Evolutionary conservation across 75 land plant genomes (phyloP).

Genomic region (Picea sitchensis): DNA sequence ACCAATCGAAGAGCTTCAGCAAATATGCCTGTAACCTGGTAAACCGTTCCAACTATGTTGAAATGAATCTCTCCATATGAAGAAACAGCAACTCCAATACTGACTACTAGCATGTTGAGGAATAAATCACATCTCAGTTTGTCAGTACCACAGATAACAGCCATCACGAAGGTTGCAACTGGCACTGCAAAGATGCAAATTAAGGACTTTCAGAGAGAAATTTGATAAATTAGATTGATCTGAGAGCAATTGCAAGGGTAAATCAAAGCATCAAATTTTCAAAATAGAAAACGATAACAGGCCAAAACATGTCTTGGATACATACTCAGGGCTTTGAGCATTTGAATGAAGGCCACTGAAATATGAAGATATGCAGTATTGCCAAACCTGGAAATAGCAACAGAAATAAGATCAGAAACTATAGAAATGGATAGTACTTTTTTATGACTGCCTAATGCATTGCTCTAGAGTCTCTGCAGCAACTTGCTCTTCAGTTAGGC

Average conservation of each 20-base stretch:
- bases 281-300: not conserved
- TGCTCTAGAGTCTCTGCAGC: not conserved
- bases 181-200: slow-evolving; percentile 63
- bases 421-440: not conserved
- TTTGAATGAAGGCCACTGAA: slow-evolving; percentile 95
- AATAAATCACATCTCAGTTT: slow-evolving; percentile 78
- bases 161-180: slow-evolving; percentile 91
- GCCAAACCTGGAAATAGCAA: slow-evolving; percentile 72
- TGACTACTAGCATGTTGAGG: slow-evolving; percentile 89
- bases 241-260: not conserved
- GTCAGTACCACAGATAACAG: slow-evolving; percentile 82
- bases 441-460: not conserved
- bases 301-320: slow-evolving; percentile 5
- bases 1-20: slow-evolving; percentile 95
- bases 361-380: slow-evolving; percentile 93
- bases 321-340: slow-evolving; percentile 95
- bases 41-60: slow-evolving; percentile 79
- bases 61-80: slow-evolving; percentile 97
- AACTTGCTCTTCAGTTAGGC: not conserved
- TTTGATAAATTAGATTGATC: not conserved
- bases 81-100: slow-evolving; percentile 87
- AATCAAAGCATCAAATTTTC: not conserved
- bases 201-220: not conserved
- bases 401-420: not conserved
- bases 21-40: slow-evolving; percentile 89